phyloP scores from a whole-genome alignment of 345 rosid genomes.

The Aurinia saxatilis region DNA sequence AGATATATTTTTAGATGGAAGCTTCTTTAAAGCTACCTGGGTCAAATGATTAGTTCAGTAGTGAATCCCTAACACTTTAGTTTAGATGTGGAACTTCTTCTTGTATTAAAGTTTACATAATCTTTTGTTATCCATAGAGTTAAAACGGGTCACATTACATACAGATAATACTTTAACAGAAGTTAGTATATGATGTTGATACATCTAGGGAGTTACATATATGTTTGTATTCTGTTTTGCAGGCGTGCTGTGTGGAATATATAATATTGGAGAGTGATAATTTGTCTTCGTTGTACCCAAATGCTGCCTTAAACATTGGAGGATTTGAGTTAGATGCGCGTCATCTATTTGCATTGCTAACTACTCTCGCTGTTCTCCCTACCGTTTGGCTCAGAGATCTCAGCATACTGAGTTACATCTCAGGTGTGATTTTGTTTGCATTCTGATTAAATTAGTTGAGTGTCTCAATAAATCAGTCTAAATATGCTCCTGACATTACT shows the following conservation, averaged over 20 bases:
- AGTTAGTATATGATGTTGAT: background rate
- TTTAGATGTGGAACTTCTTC: background rate
- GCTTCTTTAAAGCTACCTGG: conserved; percentile 11
- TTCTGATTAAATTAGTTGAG: no score
- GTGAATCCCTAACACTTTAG: background rate
- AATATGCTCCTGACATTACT: conserved; percentile 1
- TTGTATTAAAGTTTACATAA: background rate
- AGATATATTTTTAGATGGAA: background rate
- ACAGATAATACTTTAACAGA: background rate
- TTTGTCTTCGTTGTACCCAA: conserved; percentile 70
- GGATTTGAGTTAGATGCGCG: conserved; percentile 49
- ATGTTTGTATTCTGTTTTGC: conserved; percentile 16
- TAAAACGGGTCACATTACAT: background rate
- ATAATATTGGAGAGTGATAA: conserved; percentile 92
- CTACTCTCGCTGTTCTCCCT: conserved; percentile 82
- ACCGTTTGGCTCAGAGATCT: conserved; percentile 96
- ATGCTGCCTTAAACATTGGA: conserved; percentile 59
- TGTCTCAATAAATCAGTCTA: background rate
- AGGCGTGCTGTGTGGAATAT: conserved; percentile 93
- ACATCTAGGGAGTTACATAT: background rate
- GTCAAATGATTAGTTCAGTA: conserved; percentile 9
- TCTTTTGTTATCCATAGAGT: background rate
- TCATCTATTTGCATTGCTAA: conserved; percentile 63
- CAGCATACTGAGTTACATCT: conserved; percentile 76
- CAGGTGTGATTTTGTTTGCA: conserved; percentile 36